Conservation (phyloP, 2,329 filamentous ascomycete genomes). For the Colletotrichum zoysiae region DNA sequence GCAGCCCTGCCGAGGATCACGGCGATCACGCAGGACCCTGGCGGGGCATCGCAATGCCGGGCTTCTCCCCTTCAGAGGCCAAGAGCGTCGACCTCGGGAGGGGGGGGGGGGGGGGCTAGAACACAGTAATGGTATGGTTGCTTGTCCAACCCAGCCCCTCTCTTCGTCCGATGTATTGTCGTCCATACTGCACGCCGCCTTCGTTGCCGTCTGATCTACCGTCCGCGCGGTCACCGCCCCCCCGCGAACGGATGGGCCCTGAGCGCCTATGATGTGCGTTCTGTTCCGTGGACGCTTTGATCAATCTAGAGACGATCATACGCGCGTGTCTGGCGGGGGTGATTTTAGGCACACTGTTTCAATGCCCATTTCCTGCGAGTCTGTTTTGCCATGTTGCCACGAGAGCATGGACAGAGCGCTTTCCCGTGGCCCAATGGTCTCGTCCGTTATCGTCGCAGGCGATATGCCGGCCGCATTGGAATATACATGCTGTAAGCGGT, state of each 20-base stretch:
- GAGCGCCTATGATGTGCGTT: conserved; percentile 15
- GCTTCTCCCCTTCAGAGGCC: neutral
- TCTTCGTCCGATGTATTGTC: neutral
- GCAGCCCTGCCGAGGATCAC: neutral
- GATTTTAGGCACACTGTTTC: neutral
- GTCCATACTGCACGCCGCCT: neutral
- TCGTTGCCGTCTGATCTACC: no score
- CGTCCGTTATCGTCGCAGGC: no score
- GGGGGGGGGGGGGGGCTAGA: neutral
- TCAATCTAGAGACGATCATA: conserved; percentile 18
- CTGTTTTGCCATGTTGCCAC: neutral
- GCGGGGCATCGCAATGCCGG: neutral
- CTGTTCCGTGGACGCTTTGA: conserved; percentile 5
- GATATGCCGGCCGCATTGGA: neutral
- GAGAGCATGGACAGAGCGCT: neutral
- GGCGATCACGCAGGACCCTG: neutral
- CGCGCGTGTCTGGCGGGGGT: neutral
- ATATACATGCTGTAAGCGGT: no score
- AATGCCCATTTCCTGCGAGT: neutral
- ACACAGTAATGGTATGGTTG: neutral
- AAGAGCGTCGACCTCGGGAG: neutral
- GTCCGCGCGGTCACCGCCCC: neutral
- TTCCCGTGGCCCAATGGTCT: neutral
- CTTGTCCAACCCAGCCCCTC: neutral
- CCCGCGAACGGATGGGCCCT: neutral